A percentile compares a stretch with the other conserved stretches of the same genome.
phyloP scores from a whole-genome alignment of 768 basidiomycete species.

The Calocybe gangraenosa region DNA sequence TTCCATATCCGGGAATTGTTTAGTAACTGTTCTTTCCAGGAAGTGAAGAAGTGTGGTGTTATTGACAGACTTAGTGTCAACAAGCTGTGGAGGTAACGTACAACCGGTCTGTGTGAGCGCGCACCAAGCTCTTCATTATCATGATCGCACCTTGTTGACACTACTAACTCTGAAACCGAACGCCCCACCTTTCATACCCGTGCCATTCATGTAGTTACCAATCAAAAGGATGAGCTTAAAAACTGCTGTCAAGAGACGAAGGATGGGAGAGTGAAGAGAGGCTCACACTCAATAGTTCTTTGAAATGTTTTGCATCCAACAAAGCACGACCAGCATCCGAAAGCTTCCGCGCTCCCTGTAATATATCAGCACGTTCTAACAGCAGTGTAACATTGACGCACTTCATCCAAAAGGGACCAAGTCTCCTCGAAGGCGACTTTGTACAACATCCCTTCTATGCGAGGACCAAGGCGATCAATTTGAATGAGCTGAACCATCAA shows the following conservation, averaged over 20 bases:
- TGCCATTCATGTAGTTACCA: conserved; percentile 98
- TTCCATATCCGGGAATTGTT: conserved; percentile 85
- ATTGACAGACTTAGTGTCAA: conserved; percentile 95
- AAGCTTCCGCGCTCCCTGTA: conserved; percentile 75
- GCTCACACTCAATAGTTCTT: conserved; percentile 80
- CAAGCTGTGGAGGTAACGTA: conserved; percentile 56
- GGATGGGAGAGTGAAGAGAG: neutral
- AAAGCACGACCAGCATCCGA: conserved; percentile 78
- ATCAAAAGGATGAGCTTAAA: conserved; percentile 84
- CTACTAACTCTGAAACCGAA: conserved; percentile 97
- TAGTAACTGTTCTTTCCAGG: conserved; percentile 81
- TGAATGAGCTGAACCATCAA: conserved; percentile 97
- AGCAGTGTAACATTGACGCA: conserved; percentile 27
- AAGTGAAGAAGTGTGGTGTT: conserved; percentile 95
- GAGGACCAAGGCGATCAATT: conserved; percentile 81
- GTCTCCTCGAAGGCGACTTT: conserved; percentile 85
- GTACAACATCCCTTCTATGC: conserved; percentile 96
- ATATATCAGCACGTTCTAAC: conserved; percentile 3
- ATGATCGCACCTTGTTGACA: conserved; percentile 79
- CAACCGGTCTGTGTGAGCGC: neutral
- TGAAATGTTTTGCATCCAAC: conserved; percentile 81
- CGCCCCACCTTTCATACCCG: conserved; percentile 93
- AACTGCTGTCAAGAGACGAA: neutral
- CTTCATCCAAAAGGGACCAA: conserved; percentile 78
- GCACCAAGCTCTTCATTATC: neutral